Base-by-base conservation (phyloP, 805 yeast species). In the Myxozyma vanderwaltii region DNA sequence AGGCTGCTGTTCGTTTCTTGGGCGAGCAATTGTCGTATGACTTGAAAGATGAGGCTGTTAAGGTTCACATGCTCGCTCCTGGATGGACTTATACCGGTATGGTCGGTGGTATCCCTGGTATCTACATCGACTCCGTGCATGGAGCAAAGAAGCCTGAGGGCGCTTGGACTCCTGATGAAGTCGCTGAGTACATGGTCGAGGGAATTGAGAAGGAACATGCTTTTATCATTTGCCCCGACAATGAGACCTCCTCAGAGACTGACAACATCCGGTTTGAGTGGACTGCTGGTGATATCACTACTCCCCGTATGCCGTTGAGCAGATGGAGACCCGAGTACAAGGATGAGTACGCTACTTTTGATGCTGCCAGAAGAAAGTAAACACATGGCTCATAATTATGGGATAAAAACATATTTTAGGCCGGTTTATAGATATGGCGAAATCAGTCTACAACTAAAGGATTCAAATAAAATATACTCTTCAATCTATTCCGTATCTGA, bases 1-100 rank as follows among this genome's bases (percentile, higher is more conserved):
- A 82, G 70, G 81, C 83, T n/a, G 82, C 83, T 7, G 77, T 82
- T 47, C 50, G 79, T 76, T 63, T 79, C 2, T 80, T 80, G 65
- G 70, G 70, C 33, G 71, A 68, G 55, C 70, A 68, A 35, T 51
- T 68, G 49, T 68, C 71, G 12, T 67, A 53, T 56, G 63, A 62
- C n/a, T 51, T 68, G 15, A 56, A 57, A 19, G 69, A 58, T 1
- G 58, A 68, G 39, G 27, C 43, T 23, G 61, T 58, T 24, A 63
- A 59, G 13, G 70, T 65, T 12, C 69, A 67, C 41, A 53, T 68
- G 40, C 59, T 68, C 12, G 62, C 68, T 13, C 71, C 71, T 5
- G 71, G 71, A 3, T 68, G 70, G 70, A 65, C 68, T n/a, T 57
- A 46, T 61, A 68, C 71, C 44, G 63, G 63, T 15, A 61, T 68